Base-by-base conservation (phyloP, 768 basidiomycete genomes). In the Astraeus odoratus region DNA sequence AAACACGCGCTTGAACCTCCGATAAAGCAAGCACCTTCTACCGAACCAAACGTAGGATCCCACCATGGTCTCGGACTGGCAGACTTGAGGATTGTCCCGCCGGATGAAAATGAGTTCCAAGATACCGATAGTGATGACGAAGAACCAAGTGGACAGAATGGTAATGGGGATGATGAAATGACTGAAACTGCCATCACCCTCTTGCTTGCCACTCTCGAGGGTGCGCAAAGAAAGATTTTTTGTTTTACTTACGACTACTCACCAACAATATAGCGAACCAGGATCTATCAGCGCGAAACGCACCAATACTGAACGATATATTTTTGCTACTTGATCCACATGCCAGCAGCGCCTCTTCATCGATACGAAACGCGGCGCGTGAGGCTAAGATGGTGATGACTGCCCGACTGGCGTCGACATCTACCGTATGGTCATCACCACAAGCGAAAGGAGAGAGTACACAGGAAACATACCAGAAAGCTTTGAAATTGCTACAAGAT, bases 321-420 rank as follows among this genome's bases (percentile, higher is more conserved):
- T 80, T 81, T 36, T 62, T 73, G 0, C 69, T 82, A 35, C 70
- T 93, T 8, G 79, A 84, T 46, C 69, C 71, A 0, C 59, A 85
- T 15, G 63, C 80, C 1, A 70, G 67, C 33, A 64, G 72, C n/a
- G 55, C 64, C 2, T 75, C 79, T 0, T 57, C 67, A n/a, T 56
- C 69, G 0, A 62, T 85, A 33, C 73, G 78, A 26, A 65, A 74
- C 2, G 64, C 86, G 7, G 81, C 87, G 0, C 72, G 82, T 8
- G 91, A 94, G 63, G 91, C 90, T 3, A 71, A 78, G 46, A 78
- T 94, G 63, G 83, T 93, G 10, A 80, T 96, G 59, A 86, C 86
- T 3, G 85, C 86, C 5, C 82, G 91, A 16, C 64, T 83, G 20
- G 86, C 86, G 30, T 78, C 83, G 4, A 65, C 75, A 1, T 80